phyloP scores from a whole-genome alignment of 768 basidiomycete genomes.

The Kwoniella sp. region DNA sequence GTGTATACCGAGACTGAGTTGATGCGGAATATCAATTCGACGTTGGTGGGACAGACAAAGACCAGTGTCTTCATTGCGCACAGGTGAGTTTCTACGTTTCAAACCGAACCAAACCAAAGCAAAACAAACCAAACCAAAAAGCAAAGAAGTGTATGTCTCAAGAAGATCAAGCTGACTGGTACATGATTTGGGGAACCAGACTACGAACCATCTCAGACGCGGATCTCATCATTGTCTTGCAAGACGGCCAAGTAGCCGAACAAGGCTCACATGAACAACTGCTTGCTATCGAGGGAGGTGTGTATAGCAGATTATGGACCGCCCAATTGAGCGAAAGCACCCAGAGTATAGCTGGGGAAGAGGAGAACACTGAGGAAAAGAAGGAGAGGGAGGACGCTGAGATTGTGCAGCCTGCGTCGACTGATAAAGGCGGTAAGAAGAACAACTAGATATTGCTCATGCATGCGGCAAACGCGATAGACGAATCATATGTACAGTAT shows the following conservation, averaged over 20 bases:
- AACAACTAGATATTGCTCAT: neutral
- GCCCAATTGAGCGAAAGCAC: slow-evolving; percentile 53
- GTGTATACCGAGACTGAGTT: slow-evolving; percentile 91
- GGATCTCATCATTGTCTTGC: slow-evolving; percentile 92
- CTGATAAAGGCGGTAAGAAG: neutral
- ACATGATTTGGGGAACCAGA: too few relatives aligned
- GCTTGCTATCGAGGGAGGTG: slow-evolving; percentile 63
- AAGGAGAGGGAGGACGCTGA: slow-evolving; percentile 7
- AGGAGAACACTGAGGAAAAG: slow-evolving; percentile 21
- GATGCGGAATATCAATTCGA: slow-evolving; percentile 87
- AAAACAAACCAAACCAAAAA: too few relatives aligned
- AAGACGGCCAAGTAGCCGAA: slow-evolving; percentile 86
- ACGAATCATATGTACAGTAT: neutral
- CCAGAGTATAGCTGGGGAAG: slow-evolving; percentile 14
- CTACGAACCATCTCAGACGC: slow-evolving; percentile 34
- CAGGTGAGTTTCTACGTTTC: slow-evolving; percentile 64
- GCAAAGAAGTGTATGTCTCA: too few relatives aligned
- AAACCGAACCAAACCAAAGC: too few relatives aligned
- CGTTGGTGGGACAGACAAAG: slow-evolving; percentile 71
- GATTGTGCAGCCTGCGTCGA: neutral
- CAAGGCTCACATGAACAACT: slow-evolving; percentile 91
- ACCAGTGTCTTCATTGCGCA: slow-evolving; percentile 98
- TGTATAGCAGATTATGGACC: slow-evolving; percentile 56
- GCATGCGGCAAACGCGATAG: neutral
- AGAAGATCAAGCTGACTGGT: slow-evolving; percentile 69